Base-by-base conservation (phyloP, 306 rosid species). In the Sicyos edulis region DNA sequence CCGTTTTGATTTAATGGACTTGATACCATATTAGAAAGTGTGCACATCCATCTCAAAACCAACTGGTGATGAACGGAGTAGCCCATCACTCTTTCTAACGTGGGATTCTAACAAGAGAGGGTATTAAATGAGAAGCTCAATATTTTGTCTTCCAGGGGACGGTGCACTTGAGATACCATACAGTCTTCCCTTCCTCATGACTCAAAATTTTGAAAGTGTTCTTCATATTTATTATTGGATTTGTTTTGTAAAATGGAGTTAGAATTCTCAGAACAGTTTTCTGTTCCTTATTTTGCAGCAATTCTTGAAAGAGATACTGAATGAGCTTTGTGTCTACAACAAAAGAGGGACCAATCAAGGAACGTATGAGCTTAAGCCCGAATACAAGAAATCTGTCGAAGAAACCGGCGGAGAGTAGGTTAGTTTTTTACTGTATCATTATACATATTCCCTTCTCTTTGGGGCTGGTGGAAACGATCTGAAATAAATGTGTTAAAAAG, bases 291-390 rank as follows among this genome's bases (percentile, higher is more conserved):
- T 71, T 68, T 49, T 77, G 86, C 99, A 91, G 99, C 99, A 95
- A 95, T 95, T 95, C 87, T 76, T 95, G 87, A 95, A 95, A 83
- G 99, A 91, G 96, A 91, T 95, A 77, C 75, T 95, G 82, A 95
- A 91, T 53, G 99, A 91, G 79, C 84, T 95, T 42, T 95, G 97
- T 37, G 86, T 95, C 10, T 95, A 91, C 95, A 91, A 95, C 79
- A 95, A 95, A 86, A 85, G 99, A 78, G 99, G 99, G 67, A 89
- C 96, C 58, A 89, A 95, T 84, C 99, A 95, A 79, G 99, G 99
- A 87, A 93, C 99, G 3, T 91, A 93, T 13, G 99, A 93, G 88
- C 92, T 93, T 75, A 93, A 93, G 89, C 99, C 97, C 0, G 99
- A 93, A 75, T 93, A 91, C 89, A 93, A 87, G 95, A 91, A 91